phyloP scores from a whole-genome alignment of 2,329 filamentous ascomycete species.

The Monosporascus sp. region DNA sequence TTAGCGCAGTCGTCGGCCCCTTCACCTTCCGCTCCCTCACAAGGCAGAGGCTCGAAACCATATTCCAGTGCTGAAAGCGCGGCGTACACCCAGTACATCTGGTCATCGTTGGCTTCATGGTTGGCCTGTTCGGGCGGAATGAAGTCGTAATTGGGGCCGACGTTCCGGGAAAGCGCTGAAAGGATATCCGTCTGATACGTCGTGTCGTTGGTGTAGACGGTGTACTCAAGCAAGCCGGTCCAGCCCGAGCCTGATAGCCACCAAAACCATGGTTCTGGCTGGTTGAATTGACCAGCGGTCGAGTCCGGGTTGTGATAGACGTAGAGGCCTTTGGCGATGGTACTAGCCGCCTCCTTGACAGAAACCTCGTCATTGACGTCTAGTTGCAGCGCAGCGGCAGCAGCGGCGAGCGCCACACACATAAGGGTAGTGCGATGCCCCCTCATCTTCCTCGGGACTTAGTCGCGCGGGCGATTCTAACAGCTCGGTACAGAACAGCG shows the following conservation, averaged over 20 bases:
- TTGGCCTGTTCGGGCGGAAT: conserved; percentile 13
- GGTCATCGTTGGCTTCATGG: conserved; percentile 41
- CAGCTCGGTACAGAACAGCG: no score
- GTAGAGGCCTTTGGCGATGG: conserved; percentile 25
- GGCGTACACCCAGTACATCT: conserved; percentile 46
- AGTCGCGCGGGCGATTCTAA: no score
- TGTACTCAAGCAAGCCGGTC: conserved; percentile 24
- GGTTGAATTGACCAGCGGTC: conserved; percentile 27
- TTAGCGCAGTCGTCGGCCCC: conserved; percentile 33
- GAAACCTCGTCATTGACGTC: conserved; percentile 16
- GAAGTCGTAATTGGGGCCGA: conserved; percentile 21
- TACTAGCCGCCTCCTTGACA: conserved; percentile 18
- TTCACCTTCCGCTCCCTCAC: conserved; percentile 18
- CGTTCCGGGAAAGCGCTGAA: conserved; percentile 15
- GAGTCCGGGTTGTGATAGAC: conserved; percentile 24
- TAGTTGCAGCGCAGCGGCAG: conserved; percentile 18
- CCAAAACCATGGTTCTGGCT: conserved; percentile 30
- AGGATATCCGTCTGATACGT: conserved; percentile 20
- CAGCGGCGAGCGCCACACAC: conserved; percentile 11
- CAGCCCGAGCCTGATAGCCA: conserved; percentile 29
- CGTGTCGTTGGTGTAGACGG: conserved; percentile 19
- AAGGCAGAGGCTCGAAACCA: conserved; percentile 30
- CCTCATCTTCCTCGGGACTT: no score
- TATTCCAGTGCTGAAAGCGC: conserved; percentile 43
- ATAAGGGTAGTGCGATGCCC: conserved; percentile 1